Evolutionary conservation across 441 rosid genomes (phyloP), one percentile per base, ranked within the genome.

Genomic region (Pelargonium myrrhifolium): DNA sequence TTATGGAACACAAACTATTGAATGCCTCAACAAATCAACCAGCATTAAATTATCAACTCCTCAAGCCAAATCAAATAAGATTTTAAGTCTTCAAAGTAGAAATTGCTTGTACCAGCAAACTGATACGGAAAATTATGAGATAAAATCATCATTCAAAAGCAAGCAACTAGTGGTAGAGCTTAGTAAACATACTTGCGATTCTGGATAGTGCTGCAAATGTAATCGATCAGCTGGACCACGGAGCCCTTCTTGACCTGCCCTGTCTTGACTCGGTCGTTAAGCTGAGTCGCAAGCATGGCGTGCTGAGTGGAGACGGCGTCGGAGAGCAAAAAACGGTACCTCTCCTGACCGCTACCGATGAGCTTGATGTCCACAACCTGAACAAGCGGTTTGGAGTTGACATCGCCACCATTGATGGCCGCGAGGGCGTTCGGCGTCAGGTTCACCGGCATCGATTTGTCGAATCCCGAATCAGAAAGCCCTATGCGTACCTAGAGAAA

Each of bases 201-300:
- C 70, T 77, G 92, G 60, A 84, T 83, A 21, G 80, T 73, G 81
- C 87, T 87, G 83, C 95, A 89, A 68, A 89, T 85, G 76, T 87
- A 89, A 73, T 89, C 97, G 42, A 86, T 81, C 49, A 92, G 76
- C 80, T 89, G 96, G 74, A 92, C 77, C 18, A 92, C 83, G 17
- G 95, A 90, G 64, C 93, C 93, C 64, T 76, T 86, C 79, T 70
- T 80, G 81, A 87, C 82, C 3, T 66, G 74, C 60, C 84, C 87
- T 22, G 73, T 69, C 74, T 77, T 87, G 82, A 92, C 84, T 31
- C 74, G 84, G 72, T 86, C 93, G 70, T 85, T 92, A 53, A 92
- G 91, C 84, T 85, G 92, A 76, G 84, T 84, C 0, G 91, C 91
- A 11, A 89, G 82, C 91, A 89, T 86, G 66, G 93, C 91, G 59